Evolutionary conservation across 352 stramenopile species (phyloP), one percentile per base, ranked within the genome.

Genomic region (Globisporangium irregulare): DNA sequence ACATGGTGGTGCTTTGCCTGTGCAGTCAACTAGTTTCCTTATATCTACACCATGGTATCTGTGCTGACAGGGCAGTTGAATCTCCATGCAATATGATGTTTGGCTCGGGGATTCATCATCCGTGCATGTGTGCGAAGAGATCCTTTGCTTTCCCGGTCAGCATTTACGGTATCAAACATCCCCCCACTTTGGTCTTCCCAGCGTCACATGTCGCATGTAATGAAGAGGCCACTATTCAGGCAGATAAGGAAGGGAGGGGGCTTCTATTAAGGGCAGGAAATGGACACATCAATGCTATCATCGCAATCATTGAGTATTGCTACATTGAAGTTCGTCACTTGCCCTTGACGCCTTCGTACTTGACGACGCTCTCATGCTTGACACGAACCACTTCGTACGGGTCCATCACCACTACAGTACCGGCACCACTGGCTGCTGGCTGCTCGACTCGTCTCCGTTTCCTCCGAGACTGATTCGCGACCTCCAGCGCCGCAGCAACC

Each of bases 401-500:
- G 24, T 61, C 36, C 10, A 50, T 6, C 27, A 25, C 32, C 25
- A 20, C n/a, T 22, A 29, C 54, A 32, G 6, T 15, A 15, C 29
- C 48, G 4, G 3, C 22, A 29, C 3, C 34, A 43, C 12, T 48
- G 8, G 46, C 7, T n/a, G 29, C 12, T 7, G n/a, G 6, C 56
- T 59, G 12, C 46, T 59, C 56, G 1, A 69, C 73, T 25, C 74
- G 72, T 32, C 76, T 69, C 38, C 78, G 76, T 61, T 87, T 87
- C 29, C 60, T 62, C 36, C 70, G 76, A 51, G 72, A 66, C 34
- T 51, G 57, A 1, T 1, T n/a, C 29, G 36, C 50, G 2, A 60
- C 48, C 4, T 77, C 66, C 20, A 65, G 54, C 15, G 71, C 68
- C 32, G 68, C 67, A 15, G 71, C 77, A 4, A 71, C 69, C 8